Conservation (phyloP, 805 yeast genomes). For the Kuraishia hungarica region DNA sequence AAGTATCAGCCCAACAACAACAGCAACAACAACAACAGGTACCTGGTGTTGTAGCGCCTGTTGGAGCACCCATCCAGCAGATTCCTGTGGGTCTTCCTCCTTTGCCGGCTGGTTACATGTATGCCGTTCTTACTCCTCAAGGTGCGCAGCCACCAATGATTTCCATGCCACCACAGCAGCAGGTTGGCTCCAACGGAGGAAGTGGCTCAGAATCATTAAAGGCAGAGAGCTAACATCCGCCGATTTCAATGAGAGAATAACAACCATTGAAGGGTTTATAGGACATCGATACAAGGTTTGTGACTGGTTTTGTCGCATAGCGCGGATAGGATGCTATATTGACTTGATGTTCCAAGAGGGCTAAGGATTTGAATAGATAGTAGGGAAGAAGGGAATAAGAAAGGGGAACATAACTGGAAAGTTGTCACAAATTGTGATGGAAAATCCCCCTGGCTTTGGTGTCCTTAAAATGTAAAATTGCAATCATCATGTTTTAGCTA, state of each 20-base stretch:
- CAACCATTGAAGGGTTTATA: too few species aligned
- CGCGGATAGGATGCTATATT: too few species aligned
- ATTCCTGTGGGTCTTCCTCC: neutral
- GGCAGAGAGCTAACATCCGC: neutral
- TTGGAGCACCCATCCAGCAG: neutral
- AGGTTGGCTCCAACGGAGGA: neutral
- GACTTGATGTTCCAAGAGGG: too few species aligned
- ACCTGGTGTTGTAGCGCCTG: neutral
- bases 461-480: neutral
- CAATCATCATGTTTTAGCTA: neutral
- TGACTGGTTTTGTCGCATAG: too few species aligned
- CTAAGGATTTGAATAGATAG: too few species aligned
- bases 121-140: neutral
- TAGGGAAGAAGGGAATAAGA: neutral
- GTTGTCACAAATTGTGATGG: neutral
- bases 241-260: too few species aligned
- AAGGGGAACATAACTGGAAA: neutral
- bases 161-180: slow-evolving; percentile 4
- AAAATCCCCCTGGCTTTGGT: neutral
- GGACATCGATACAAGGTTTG: too few species aligned
- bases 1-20: neutral
- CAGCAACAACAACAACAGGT: neutral
- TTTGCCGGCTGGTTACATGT: neutral
- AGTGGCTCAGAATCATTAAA: neutral
- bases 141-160: slow-evolving; percentile 5